phyloP scores from a whole-genome alignment of 2,329 filamentous ascomycete genomes.

The Madurella mycetomatis region DNA sequence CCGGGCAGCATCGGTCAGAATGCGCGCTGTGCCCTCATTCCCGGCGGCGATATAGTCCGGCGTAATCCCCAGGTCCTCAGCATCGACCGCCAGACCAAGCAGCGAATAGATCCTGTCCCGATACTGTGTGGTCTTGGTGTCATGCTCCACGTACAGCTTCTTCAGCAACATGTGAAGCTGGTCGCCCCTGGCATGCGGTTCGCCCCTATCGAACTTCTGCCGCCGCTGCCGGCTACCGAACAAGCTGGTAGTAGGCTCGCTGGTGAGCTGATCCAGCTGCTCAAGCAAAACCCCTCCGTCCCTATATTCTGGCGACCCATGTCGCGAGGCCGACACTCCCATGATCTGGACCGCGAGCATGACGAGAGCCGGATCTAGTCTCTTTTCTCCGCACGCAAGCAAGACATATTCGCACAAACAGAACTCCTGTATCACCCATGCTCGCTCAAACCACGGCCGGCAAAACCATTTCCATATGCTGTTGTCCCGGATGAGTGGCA shows the following conservation, averaged over 20 bases:
- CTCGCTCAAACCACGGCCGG: neutral
- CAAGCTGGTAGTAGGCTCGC: neutral
- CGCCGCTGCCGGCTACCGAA: neutral
- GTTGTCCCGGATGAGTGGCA: neutral
- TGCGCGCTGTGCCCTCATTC: neutral
- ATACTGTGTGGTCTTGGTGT: too few species aligned
- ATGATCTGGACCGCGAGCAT: too few species aligned
- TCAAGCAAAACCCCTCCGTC: too few species aligned
- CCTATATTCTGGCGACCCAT: too few species aligned
- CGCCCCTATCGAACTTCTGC: neutral
- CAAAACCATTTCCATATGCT: neutral
- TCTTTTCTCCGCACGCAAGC: neutral
- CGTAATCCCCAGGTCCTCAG: slow-evolving; percentile 3
- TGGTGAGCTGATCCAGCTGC: neutral
- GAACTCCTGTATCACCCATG: slow-evolving; percentile 9
- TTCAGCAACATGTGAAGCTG: too few species aligned
- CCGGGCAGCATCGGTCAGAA: neutral
- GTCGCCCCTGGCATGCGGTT: neutral
- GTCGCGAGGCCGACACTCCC: too few species aligned
- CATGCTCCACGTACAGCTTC: too few species aligned
- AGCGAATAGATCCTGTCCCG: too few species aligned
- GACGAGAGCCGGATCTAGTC: too few species aligned
- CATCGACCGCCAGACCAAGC: too few species aligned
- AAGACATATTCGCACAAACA: slow-evolving; percentile 2
- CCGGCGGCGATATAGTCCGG: neutral